Evolutionary conservation across 139 green algal species (phyloP), one percentile per base, ranked within the genome.

Genomic region (Chlorella sp.): DNA sequence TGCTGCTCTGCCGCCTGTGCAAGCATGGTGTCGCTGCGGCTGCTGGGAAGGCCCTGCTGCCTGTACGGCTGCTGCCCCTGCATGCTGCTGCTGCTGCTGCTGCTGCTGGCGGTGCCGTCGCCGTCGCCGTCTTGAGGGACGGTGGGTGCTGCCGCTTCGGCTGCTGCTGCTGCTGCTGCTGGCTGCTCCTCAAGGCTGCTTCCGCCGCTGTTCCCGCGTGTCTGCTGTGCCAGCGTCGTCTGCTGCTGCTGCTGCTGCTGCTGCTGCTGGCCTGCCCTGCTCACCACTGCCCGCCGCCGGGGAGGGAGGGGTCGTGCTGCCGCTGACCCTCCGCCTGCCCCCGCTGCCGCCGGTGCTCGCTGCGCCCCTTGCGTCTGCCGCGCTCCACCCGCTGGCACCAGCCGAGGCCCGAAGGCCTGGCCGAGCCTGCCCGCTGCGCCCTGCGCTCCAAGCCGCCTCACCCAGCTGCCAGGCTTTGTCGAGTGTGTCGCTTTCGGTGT

Each of bases 1-100:
- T 61, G n/a, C 83, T 78, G 61, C 57, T 76, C 83, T 22, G 68
- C 64, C 36, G 37, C 21, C 66, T 88, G 83, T 30, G 64, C 64
- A 37, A 88, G 83, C 83, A 80, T 80, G 12, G 83, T 88, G 64
- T 88, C 83, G 83, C 83, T 88, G 83, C 83, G 83, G 83, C 83
- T 88, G 83, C 83, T 80, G 37, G 83, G 83, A 66, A 88, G 64
- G 0, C 83, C 83, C 37, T 75, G 57, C 82, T 86, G 42, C 48
- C 42, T 53, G 60, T 61, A 86, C 11, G 18, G 34, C 64, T 30
- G 37, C 64, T 88, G 83, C 1, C 83, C 37, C 19, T 79, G 37
- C 83, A 88, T 87, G 9, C 18, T 26, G 83, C 40, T 42, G 28
- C 28, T 34, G 28, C 26, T 36, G 34, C 19, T 40, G 53, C 60